A percentile compares a stretch with the other conserved stretches of the same genome.
These are phyloP conservation scores for Botryotinia narcissicola DNA, from an alignment of 2,329 filamentous ascomycete species.

Conservation along the genomic window DNA sequence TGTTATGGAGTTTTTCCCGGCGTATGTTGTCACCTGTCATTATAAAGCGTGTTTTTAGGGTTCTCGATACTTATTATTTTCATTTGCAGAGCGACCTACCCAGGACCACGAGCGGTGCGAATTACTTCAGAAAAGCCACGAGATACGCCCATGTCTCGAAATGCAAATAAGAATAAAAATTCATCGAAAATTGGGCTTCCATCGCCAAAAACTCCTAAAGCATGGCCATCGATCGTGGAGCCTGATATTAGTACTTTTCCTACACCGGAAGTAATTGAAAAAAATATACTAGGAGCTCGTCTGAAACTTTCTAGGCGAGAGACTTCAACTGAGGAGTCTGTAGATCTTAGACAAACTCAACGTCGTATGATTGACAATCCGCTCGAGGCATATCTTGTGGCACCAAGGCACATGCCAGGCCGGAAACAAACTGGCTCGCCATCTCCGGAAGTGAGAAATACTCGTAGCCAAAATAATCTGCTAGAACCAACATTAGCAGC, in stretches of 20 bases:
- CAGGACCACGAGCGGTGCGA: constrained; percentile 2
- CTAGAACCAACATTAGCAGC: neutral
- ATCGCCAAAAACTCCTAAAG: constrained; percentile 16
- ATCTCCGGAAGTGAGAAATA: neutral
- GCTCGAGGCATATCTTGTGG: neutral
- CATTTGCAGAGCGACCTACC: constrained; percentile 1
- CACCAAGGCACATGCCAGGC: neutral
- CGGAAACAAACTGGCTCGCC: neutral
- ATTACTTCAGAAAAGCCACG: neutral
- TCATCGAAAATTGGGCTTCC: constrained; percentile 1
- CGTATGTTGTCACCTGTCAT: constrained; percentile 8
- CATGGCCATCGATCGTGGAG: constrained; percentile 12
- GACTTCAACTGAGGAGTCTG: neutral
- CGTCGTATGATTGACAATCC: neutral
- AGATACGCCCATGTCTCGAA: neutral
- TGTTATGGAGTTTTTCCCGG: constrained; percentile 18
- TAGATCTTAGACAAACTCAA: no score
- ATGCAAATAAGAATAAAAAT: neutral
- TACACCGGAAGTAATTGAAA: neutral
- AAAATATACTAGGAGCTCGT: neutral
- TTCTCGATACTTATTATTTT: neutral
- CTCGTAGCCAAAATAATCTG: neutral
- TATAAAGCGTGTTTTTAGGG: neutral
- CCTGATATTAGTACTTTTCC: constrained; percentile 18
- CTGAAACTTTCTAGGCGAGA: neutral